These are phyloP conservation scores for Typha latifolia DNA, from an alignment of 176 grass and related monocot species.

Conservation along the genomic window DNA sequence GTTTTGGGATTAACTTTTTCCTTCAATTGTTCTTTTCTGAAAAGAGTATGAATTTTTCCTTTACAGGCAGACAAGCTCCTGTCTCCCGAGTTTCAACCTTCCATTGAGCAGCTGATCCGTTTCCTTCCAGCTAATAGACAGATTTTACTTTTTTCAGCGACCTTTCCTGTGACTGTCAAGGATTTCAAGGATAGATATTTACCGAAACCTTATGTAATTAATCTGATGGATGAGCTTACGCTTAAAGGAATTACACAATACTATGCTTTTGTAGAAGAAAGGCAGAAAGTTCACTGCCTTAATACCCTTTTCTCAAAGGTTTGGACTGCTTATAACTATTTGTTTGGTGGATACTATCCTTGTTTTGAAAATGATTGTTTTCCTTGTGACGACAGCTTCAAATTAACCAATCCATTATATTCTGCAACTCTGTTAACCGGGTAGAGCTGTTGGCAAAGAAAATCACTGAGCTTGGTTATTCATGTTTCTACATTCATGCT, in stretches of 20 bases:
- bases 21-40: constrained; percentile 4
- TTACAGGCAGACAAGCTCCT: constrained; percentile 87
- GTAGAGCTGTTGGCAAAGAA: constrained; percentile 89
- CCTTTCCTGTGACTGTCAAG: constrained; percentile 85
- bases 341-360: not conserved
- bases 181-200: constrained; percentile 81
- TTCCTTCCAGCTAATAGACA: constrained; percentile 68
- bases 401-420: constrained; percentile 96
- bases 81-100: constrained; percentile 73
- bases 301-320: constrained; percentile 59
- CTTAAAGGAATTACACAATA: constrained; percentile 88
- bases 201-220: constrained; percentile 74
- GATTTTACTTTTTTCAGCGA: constrained; percentile 86
- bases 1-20: constrained; percentile 2
- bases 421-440: constrained; percentile 92
- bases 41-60: constrained; percentile 11
- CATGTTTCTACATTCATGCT: constrained; percentile 96
- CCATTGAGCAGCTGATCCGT: constrained; percentile 60
- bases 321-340: not conserved
- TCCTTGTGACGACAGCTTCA: constrained; percentile 45
- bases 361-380: constrained; percentile 12
- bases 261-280: constrained; percentile 93
- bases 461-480: constrained; percentile 86
- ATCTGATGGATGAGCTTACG: constrained; percentile 96
- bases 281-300: constrained; percentile 80